Percentiles rank a stretch among this genome's conserved stretches.
Evolutionary conservation across 83 land plant genomes (phyloP).

Genomic region (Picea engelmannii): DNA sequence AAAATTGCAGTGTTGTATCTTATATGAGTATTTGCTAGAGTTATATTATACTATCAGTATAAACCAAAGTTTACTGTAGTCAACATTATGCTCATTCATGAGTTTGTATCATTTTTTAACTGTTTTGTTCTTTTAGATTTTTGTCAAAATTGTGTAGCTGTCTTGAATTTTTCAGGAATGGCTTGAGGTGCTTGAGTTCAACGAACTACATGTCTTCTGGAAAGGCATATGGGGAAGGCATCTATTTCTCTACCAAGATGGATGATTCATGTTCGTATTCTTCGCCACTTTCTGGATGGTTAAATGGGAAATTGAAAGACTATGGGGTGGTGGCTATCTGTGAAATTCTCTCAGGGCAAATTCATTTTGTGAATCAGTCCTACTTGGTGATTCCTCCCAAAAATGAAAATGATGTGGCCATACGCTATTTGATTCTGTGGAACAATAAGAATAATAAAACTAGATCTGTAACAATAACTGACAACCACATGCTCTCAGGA

Average conservation of each 20-base stretch:
- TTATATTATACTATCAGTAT: too few species aligned
- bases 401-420: slow-evolving; percentile 1
- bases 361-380: not conserved
- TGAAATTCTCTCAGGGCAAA: not conserved
- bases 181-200: not conserved
- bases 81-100: too few species aligned
- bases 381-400: not conserved
- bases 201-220: slow-evolving; percentile 5
- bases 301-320: not conserved
- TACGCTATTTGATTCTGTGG: slow-evolving; percentile 7
- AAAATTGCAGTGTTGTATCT: too few species aligned
- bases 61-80: too few species aligned
- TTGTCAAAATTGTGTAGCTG: too few species aligned
- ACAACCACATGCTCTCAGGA: not conserved
- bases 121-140: too few species aligned
- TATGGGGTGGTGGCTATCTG: not conserved
- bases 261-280: not conserved
- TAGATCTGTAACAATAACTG: not conserved
- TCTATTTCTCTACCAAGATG: not conserved
- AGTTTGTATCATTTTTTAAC: too few species aligned
- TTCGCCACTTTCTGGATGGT: not conserved
- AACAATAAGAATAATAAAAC: too few species aligned
- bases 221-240: slow-evolving; percentile 2
- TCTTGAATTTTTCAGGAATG: slow-evolving; percentile 3
- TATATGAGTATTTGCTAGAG: too few species aligned